These are phyloP conservation scores for Populus davidiana DNA, from an alignment of 345 rosid genomes.

Conservation along the genomic window DNA sequence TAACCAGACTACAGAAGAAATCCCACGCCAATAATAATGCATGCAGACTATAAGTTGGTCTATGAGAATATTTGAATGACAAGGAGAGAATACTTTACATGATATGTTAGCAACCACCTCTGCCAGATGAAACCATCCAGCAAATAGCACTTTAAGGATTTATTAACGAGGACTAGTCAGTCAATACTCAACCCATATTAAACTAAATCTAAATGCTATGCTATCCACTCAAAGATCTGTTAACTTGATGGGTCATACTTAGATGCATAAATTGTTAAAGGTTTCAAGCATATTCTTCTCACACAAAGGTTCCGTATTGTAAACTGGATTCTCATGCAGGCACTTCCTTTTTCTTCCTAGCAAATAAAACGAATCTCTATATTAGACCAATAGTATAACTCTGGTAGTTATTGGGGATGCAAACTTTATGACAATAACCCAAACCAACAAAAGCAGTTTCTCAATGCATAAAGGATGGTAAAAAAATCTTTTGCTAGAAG, in stretches of 20 bases:
- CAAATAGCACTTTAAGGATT: not conserved
- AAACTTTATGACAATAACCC: not conserved
- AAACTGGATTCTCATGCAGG: not conserved
- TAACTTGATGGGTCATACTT: not conserved
- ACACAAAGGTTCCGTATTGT: not conserved
- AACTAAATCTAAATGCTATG: not conserved
- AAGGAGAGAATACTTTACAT: not conserved
- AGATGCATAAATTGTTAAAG: not conserved
- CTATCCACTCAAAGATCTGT: not conserved
- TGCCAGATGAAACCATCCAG: not conserved
- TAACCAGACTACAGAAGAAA: not conserved
- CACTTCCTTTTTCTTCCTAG: not conserved
- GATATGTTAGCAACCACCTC: not conserved
- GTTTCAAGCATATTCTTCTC: not conserved
- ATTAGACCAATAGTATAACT: not conserved
- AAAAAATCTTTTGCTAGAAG: not conserved
- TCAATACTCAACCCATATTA: not conserved
- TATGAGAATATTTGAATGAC: not conserved
- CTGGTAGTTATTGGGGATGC: not conserved
- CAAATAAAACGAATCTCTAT: not conserved
- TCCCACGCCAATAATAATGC: not conserved
- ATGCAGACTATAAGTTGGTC: not conserved
- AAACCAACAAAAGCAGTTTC: not conserved
- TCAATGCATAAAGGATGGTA: not conserved
- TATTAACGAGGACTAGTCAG: not conserved